Evolutionary conservation across 306 rosid species (phyloP), one percentile per base, ranked within the genome.

Genomic region (Cicer judaicum): DNA sequence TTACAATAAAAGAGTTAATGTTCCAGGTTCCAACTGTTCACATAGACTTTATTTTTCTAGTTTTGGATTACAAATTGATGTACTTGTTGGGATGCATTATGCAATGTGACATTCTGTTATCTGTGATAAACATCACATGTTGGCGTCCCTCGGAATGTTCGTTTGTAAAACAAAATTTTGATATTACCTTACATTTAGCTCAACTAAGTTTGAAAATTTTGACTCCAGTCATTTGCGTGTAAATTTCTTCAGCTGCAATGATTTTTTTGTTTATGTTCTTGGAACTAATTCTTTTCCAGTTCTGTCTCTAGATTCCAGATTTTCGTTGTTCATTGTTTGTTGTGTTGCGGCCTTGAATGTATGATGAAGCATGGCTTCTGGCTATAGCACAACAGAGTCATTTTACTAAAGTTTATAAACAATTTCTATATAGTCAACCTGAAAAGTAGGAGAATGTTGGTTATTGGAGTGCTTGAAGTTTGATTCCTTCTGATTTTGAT

Each of bases 391-490:
- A 59, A 56, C 41, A 53, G 5, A 44, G 44, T 72, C 56, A 62
- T 66, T 72, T 49, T 44, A 5, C 60, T 14, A 54, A 65, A 64
- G 15, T 52, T 78, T 63, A 24, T 40, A 12, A 48, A 39, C 54
- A 69, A 69, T 14, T 16, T 7, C 52, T 2, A 64, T 64, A 16
- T 16, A 38, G 12, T 38, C 47, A 62, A 62, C 46, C 21, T 8
- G 11, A 2, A 8, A 15, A 42, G 16, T 10, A 36, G 9, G 34
- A 41, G 18, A 64, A 64, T 9, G 5, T 16, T 41, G 52, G 15
- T 64, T 41, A 6, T 41, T 64, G 40, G 80, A 38, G 9, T 48
- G 59, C 69, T 12, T 40, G 72, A 79, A 61, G 34, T 78, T 68
- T 24, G 15, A 63, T 68, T 73, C 40, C 39, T 50, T 59, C 42